Conservation (phyloP, 164 flowering plant species). For the Macadamia integrifolia region DNA sequence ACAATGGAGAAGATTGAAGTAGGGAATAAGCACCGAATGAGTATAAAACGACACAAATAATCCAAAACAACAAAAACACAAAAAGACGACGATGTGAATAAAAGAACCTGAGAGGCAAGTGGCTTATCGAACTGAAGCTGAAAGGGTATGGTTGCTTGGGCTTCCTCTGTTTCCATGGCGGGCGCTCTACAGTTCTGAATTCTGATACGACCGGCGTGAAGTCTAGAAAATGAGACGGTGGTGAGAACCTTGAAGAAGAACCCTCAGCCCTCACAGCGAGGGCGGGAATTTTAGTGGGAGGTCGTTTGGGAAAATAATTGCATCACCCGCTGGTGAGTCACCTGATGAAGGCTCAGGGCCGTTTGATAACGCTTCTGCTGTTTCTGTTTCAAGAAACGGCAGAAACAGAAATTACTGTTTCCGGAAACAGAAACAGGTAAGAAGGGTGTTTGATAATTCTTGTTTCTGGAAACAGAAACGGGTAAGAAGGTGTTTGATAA, state of each 20-base stretch:
- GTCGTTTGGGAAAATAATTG: no score
- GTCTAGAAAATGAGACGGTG: background rate
- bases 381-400: no score
- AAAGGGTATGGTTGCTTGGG: constrained; percentile 54
- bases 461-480: no score
- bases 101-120: constrained; percentile 66
- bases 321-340: no score
- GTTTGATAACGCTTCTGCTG: no score
- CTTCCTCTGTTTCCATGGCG: constrained; percentile 70
- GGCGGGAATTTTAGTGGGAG: constrained; percentile 3
- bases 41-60: no score
- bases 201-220: background rate
- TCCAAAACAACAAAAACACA: background rate
- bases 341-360: no score
- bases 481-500: no score
- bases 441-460: no score
- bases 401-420: no score
- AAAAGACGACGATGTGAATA: background rate
- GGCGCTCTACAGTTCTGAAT: background rate
- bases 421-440: no score
- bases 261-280: background rate
- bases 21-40: background rate
- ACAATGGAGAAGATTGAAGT: background rate
- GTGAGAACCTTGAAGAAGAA: background rate
- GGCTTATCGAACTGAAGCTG: constrained; percentile 98